Evolutionary conservation across 179 eudicot genomes (phyloP), one percentile per base, ranked within the genome.

Genomic region (Actinidia polygama): DNA sequence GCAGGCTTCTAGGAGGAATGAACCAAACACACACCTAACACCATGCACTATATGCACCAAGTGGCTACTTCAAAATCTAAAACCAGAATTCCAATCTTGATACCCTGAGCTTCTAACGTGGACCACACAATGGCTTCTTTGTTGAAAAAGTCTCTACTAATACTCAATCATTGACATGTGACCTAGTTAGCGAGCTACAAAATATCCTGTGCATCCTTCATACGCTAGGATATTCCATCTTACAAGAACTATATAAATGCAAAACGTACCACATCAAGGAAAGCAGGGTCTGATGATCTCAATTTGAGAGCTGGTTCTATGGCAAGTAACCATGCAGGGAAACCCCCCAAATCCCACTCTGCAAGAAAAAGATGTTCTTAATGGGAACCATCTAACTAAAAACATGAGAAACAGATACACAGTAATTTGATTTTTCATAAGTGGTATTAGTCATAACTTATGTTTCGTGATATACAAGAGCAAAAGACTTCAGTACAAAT

Each of bases 331-430:
- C 99, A 96, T 59, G 99, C 90, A 83, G 99, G 99, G 85, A 94
- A 94, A 77, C 99, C 99, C 68, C 99, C 99, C 67, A 96, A 85
- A 92, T 96, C 99, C 99, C 99, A 96, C 89, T 96, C 99, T 96
- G 93, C 87, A 89, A 84, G 46, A 75, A 79, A 63, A 74, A 61
- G 47, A 5, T 10, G 26, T 9, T 69, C 54, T 57, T 51, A 69
- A 14, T 7, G 40, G 50, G 59, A 70, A 77, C 61, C 24, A 68
- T 76, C 49, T 19, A 69, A 80, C 58, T 7, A 23, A 55, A 58
- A 69, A 55, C 30, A 18, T 18, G 55, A 59, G 66, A 61, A 58
- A 57, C 30, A 19, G 6, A 18, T 15, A 24, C 14, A 26, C 15
- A 30, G 30, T 50, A 26, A n/a, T n/a, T n/a, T n/a, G n/a, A n/a